Evolutionary conservation across 192 early-diverging fungal genomes (phyloP).

Genomic region (Backusella parvicylindrica): DNA sequence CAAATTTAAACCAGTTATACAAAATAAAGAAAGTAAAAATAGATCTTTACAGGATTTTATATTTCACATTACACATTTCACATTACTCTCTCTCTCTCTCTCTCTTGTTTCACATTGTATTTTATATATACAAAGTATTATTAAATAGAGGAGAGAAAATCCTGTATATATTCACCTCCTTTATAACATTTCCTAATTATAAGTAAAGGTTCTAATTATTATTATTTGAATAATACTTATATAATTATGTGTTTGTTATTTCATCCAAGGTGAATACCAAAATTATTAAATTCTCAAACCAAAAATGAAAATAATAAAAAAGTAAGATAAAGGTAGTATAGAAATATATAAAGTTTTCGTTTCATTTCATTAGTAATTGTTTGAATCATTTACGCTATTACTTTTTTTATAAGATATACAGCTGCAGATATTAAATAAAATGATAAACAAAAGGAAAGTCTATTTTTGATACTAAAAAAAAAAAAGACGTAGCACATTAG

Average conservation of each 20-base stretch:
- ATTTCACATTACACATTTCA: too few relatives aligned
- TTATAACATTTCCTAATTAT: not conserved
- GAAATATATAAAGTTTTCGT: not conserved
- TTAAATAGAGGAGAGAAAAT: not conserved
- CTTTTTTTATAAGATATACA: not conserved
- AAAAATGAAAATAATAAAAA: not conserved
- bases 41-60: too few relatives aligned
- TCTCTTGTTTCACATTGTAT: not conserved
- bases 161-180: not conserved
- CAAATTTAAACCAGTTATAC: too few relatives aligned
- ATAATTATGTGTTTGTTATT: not conserved
- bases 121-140: not conserved
- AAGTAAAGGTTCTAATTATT: not conserved
- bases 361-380: not conserved
- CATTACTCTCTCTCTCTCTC: too few relatives aligned
- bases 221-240: not conserved
- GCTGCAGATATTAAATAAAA: not conserved
- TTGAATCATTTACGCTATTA: not conserved
- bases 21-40: too few relatives aligned
- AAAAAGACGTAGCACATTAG: not conserved
- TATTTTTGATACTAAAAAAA: not conserved
- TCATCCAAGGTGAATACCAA: not conserved
- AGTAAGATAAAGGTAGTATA: not conserved
- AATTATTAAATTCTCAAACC: not conserved
- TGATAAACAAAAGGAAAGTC: not conserved